Evolutionary conservation across 345 rosid species (phyloP).

Genomic region (Citrus sinensis): DNA sequence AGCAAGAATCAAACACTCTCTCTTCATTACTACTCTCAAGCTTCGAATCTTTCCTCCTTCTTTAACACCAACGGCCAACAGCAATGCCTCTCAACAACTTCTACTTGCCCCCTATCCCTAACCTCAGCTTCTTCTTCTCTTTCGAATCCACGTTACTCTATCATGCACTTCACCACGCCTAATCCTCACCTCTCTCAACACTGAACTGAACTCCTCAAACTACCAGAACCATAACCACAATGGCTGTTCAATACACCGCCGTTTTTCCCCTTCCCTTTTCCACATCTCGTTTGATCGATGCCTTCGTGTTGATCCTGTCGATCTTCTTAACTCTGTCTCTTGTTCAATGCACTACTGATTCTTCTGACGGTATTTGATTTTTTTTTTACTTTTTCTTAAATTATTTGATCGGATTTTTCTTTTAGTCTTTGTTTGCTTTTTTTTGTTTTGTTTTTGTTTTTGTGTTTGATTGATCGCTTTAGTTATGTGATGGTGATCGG

Average conservation of each 20-base stretch:
- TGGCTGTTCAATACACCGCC: slow-evolving; percentile 24
- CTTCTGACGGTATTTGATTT: slow-evolving; percentile 40
- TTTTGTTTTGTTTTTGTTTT: background rate
- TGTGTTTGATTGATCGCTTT: slow-evolving; percentile 1
- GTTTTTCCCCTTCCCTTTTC: slow-evolving; percentile 15
- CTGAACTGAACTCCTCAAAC: background rate
- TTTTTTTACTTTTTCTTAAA: background rate
- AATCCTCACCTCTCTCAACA: slow-evolving; percentile 22
- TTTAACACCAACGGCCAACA: slow-evolving; percentile 7
- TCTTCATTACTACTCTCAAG: slow-evolving; percentile 31
- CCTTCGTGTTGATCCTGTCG: slow-evolving; percentile 14
- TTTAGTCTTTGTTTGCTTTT: background rate
- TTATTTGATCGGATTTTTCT: background rate
- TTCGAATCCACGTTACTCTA: slow-evolving; percentile 10
- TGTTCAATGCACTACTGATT: slow-evolving; percentile 47
- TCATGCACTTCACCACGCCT: slow-evolving; percentile 23
- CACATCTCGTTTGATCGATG: slow-evolving; percentile 15
- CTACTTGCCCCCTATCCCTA: background rate
- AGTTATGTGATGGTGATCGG: background rate
- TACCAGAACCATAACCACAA: background rate
- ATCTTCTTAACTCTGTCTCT: slow-evolving; percentile 24
- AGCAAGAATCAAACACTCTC: slow-evolving; percentile 8
- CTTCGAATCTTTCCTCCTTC: slow-evolving; percentile 46
- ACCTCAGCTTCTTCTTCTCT: slow-evolving; percentile 1
- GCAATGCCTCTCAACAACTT: slow-evolving; percentile 22